These are phyloP conservation scores for Tylopilus subfusipes DNA, from an alignment of 768 basidiomycete species.

Conservation along the genomic window DNA sequence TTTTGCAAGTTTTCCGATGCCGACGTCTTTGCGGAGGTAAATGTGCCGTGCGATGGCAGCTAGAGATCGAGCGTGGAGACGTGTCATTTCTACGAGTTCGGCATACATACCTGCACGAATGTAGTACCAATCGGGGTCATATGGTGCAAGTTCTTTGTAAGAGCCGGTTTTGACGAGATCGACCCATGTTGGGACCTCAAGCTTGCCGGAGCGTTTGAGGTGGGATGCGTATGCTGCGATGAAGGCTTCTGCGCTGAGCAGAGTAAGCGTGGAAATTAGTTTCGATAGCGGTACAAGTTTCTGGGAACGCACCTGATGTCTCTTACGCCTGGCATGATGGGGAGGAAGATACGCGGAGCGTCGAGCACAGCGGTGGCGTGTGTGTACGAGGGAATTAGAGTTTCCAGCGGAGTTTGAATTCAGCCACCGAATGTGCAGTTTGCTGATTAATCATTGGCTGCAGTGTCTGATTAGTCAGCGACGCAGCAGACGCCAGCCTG, in stretches of 20 bases:
- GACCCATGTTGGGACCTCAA: slow-evolving; percentile 98
- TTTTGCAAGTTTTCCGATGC: slow-evolving; percentile 90
- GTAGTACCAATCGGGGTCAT: slow-evolving; percentile 99
- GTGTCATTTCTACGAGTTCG: not conserved
- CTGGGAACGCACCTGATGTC: slow-evolving; percentile 58
- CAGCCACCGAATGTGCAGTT: slow-evolving; percentile 41
- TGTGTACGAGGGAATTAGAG: slow-evolving; percentile 40
- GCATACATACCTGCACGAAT: slow-evolving; percentile 83
- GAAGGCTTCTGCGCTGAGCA: slow-evolving; percentile 82
- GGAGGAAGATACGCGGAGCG: slow-evolving; percentile 24
- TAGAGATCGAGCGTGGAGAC: slow-evolving; percentile 27
- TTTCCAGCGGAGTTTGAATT: slow-evolving; percentile 34
- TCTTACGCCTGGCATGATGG: slow-evolving; percentile 78
- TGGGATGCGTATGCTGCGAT: slow-evolving; percentile 93
- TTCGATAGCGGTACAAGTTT: slow-evolving; percentile 11
- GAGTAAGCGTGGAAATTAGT: not conserved
- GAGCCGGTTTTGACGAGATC: slow-evolving; percentile 98
- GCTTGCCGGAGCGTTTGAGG: slow-evolving; percentile 97
- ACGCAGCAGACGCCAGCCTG: too few species aligned
- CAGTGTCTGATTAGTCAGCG: not conserved
- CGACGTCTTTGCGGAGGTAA: slow-evolving; percentile 97
- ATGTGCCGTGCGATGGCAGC: slow-evolving; percentile 98
- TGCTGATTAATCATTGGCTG: slow-evolving; percentile 39
- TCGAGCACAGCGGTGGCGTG: slow-evolving; percentile 49
- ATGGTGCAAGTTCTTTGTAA: slow-evolving; percentile 97